Conservation (phyloP, 805 yeast genomes). For the Cyberlindnera maritima region DNA sequence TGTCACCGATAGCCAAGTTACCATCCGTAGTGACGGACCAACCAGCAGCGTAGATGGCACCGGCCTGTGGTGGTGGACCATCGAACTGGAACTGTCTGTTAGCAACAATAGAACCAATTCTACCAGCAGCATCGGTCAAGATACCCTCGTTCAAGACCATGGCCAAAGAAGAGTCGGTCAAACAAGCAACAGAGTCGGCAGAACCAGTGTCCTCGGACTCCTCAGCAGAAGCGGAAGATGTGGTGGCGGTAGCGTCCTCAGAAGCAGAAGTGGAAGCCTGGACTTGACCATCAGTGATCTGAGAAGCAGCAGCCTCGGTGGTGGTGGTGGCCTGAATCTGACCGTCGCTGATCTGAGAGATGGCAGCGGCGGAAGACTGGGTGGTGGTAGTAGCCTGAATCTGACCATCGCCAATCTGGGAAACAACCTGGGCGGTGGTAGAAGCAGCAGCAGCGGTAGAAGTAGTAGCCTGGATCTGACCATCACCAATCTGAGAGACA, state of each 20-base stretch:
- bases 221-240: not conserved
- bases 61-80: constrained; percentile 85
- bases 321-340: constrained; percentile 32
- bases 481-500: constrained; percentile 23
- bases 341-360: constrained; percentile 46
- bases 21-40: constrained; percentile 57
- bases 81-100: constrained; percentile 86
- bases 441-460: constrained; percentile 11
- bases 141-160: constrained; percentile 50
- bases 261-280: too few species aligned
- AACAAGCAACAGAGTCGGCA: constrained; percentile 40
- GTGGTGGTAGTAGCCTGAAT: constrained; percentile 25
- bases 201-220: constrained; percentile 22
- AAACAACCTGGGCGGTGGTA: constrained; percentile 13
- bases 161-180: constrained; percentile 47
- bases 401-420: constrained; percentile 19
- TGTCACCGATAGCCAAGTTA: constrained; percentile 60
- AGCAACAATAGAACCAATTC: constrained; percentile 78
- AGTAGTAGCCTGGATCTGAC: constrained; percentile 26
- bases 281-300: constrained; percentile 47
- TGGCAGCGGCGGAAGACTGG: constrained; percentile 23
- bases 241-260: too few species aligned
- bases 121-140: constrained; percentile 56
- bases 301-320: constrained; percentile 28
- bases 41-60: constrained; percentile 68